Base-by-base conservation (phyloP, 2,329 filamentous ascomycete genomes). In the Cytospora piceae region DNA sequence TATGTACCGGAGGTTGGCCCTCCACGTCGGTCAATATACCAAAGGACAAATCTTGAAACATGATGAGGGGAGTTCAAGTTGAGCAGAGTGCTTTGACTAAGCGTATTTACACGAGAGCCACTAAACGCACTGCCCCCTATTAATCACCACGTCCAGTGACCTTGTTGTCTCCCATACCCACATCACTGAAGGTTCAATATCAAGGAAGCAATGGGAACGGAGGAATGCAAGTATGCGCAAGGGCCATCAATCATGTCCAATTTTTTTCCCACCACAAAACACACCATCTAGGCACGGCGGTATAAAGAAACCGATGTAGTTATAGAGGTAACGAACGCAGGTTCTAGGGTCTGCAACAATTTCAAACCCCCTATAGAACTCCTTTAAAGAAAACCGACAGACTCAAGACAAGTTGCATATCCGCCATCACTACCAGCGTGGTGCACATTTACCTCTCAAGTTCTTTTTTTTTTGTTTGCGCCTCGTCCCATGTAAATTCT, bases 241-340 rank as follows among this genome's bases (percentile, higher is more conserved):
- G 39, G 11, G n/a, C 52, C 42, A 51, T 57, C 61, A 29, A 63
- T 15, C 39, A 37, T 31, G 42, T 52, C 29, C 22, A 37, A 39
- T 63, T 57, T 17, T 34, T 39, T 11, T n/a, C n/a, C 53, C 6
- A 51, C 22, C 34, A 37, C 34, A 3, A 29, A 29, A 3, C 27
- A 29, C 34, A 37, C 34, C 34, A 57, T n/a, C 39, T 29, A 5
- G 27, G 53, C 53, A 37, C 14, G n/a, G 9, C 7, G 39, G 14
- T n/a, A 20, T 5, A 56, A 22, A 20, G 37, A 56, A 29, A 49
- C 46, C 20, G 46, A 12, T 14, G 11, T 49, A 49, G 46, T 7
- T 14, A 42, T 42, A 8, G 39, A 9, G 11, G 22, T 49, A 49
- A 24, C n/a, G 46, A 49, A 6, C n/a, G n/a, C 46, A 49, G 20